Base-by-base conservation (phyloP, 331 rosid species). In the Acacia concinna region DNA sequence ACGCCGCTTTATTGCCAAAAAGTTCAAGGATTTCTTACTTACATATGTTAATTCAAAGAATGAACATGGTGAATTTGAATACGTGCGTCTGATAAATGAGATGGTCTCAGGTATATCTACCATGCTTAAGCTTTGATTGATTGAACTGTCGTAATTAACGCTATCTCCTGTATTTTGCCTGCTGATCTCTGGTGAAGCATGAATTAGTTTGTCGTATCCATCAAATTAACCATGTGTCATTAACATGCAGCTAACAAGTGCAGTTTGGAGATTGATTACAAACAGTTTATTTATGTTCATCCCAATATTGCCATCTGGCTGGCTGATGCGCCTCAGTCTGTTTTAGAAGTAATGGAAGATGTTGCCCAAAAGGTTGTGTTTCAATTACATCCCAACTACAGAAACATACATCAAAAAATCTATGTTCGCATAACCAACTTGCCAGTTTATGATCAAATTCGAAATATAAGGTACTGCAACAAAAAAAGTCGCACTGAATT, bases 51-150 rank as follows among this genome's bases (percentile, higher is more conserved):
- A 27, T 30, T 6, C 67, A 60, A 60, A 60, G 67, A 60, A 60
- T 28, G 67, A 60, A 28, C 67, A 28, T 30, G 67, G 67, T 14
- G 67, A 60, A 60, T 60, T 60, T 28, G 67, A 60, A 60, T 28
- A 60, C 14, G 67, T 60, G 67, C 67, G 37, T 18, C 38, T 60
- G 38, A 28, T 60, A 60, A 60, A 60, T 13, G 67, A 60, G 37
- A 60, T 60, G 67, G 67, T 60, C n/a, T 60, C 67, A 60, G 67
- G 67, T 60, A 60, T 60, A 60, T 60, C 67, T 60, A 60, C 14
- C 1, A 28, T 60, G n/a, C 37, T 3, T 28, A 60, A 28, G n/a
- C 37, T 60, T 27, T 28, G 67, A 60, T 60, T 60, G n/a, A 27
- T 60, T 14, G 15, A 28, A 60, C 28, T 28, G n/a, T 60, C 37